These are phyloP conservation scores for Salix suchowensis DNA, from an alignment of 345 rosid genomes.

Conservation along the genomic window DNA sequence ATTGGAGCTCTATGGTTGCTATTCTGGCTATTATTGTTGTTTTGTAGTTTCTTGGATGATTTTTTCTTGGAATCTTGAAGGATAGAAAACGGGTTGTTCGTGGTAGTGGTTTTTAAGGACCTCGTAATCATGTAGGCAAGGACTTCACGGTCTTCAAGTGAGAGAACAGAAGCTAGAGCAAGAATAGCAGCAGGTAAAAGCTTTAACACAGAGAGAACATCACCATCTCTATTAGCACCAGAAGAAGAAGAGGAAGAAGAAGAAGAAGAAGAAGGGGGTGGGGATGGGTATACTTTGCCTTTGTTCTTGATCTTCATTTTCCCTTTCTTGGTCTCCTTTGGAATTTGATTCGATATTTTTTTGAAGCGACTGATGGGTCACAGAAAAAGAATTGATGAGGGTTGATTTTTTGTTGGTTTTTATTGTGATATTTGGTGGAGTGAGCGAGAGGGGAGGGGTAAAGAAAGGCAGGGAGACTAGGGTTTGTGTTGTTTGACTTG, in stretches of 20 bases:
- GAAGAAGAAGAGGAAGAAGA: slow-evolving; percentile 13
- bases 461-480: not conserved
- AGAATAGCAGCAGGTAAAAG: slow-evolving; percentile 75
- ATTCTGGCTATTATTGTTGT: not conserved
- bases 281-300: slow-evolving; percentile 81
- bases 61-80: slow-evolving; percentile 29
- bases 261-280: slow-evolving; percentile 29
- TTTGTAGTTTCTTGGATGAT: slow-evolving; percentile 28
- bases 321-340: not conserved
- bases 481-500: slow-evolving; percentile 11
- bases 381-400: not conserved
- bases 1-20: slow-evolving; percentile 37
- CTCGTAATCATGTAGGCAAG: slow-evolving; percentile 82
- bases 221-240: not conserved
- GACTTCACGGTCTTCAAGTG: slow-evolving; percentile 70
- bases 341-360: not conserved
- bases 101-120: slow-evolving; percentile 46
- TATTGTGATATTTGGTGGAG: not conserved
- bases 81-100: slow-evolving; percentile 8
- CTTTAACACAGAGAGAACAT: slow-evolving; percentile 45
- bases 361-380: not conserved
- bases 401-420: not conserved
- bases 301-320: slow-evolving; percentile 74
- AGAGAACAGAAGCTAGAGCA: slow-evolving; percentile 58
- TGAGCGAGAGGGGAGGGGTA: not conserved